Evolutionary conservation across 139 green algal genomes (phyloP), one percentile per base, ranked within the genome.

Genomic region (Chlamydomonas applanata): DNA sequence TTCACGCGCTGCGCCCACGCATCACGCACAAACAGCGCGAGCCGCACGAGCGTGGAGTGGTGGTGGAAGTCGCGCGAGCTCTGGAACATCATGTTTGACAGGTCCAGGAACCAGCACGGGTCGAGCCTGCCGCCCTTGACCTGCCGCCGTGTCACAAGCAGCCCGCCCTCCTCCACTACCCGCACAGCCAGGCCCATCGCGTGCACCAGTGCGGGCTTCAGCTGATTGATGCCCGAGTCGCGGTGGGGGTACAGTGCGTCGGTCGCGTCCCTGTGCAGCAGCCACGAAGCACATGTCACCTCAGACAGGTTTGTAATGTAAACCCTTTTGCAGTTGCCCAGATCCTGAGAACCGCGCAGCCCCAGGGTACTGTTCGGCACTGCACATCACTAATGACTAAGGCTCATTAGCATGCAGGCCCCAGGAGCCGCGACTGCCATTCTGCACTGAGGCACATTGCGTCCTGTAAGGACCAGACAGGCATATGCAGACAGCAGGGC

Each of bases 41-140:
- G 36, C 32, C 69, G 57, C 13, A 45, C 19, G 54, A 77, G 57
- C 24, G 59, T 34, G 56, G 27, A 61, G 22, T 29, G 71, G 40
- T 77, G 71, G 25, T 66, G 56, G 34, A 77, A 70, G 17, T 71
- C 57, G 19, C 57, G 35, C 54, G 53, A 53, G 71, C 64, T 53
- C 25, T 56, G 22, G 57, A 77, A 71, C 19, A 35, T 57, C 22
- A 77, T 57, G 56, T 44, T 36, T 11, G 71, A 32, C 71, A 77
- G 35, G 71, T 77, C 59, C 5, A 77, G 40, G 71, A 62, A 70
- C 71, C 71, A 77, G 71, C 69, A 77, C 5, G 32, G 24, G 59
- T 24, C 32, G 35, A 7, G 13, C 36, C 35, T 49, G 34, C 7
- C 19, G 57, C 71, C 71, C n/a, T 70, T 56, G 34, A 77, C 71